Percentiles rank a stretch among this genome's conserved stretches.
Conservation (phyloP, 1,284 basidiomycete genomes). For the Clitocybe nebularis region DNA sequence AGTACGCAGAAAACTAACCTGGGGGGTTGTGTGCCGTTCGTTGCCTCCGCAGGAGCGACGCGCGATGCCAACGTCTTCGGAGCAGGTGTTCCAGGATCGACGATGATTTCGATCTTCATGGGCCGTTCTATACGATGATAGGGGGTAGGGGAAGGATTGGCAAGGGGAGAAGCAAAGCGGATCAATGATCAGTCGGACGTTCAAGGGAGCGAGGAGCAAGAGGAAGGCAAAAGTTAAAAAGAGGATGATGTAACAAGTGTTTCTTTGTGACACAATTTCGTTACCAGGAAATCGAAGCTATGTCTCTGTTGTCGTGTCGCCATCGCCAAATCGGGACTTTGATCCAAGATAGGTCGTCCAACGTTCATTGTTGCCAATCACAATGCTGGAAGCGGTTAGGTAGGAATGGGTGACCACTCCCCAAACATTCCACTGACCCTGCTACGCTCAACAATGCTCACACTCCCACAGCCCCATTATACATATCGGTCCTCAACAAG, state of each 20-base stretch:
- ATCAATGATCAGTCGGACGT: slow-evolving; percentile 59
- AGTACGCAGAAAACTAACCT: slow-evolving; percentile 38
- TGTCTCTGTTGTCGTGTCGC: slow-evolving; percentile 34
- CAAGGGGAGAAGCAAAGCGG: slow-evolving; percentile 30
- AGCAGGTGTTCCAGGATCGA: slow-evolving; percentile 81
- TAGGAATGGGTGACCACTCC: slow-evolving; percentile 18
- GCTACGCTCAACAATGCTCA: not conserved
- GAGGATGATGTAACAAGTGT: slow-evolving; percentile 7
- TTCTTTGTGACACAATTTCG: slow-evolving; percentile 18
- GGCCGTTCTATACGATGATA: slow-evolving; percentile 73
- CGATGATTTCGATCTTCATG: slow-evolving; percentile 97
- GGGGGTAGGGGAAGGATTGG: slow-evolving; percentile 20
- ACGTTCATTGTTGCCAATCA: not conserved
- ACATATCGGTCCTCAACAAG: slow-evolving; percentile 1
- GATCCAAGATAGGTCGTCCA: slow-evolving; percentile 6
- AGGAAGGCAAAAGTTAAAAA: slow-evolving; percentile 32
- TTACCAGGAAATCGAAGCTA: slow-evolving; percentile 40
- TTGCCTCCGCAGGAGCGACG: slow-evolving; percentile 52
- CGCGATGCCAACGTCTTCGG: slow-evolving; percentile 64
- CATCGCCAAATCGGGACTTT: slow-evolving; percentile 11
- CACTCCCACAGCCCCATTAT: slow-evolving; percentile 4
- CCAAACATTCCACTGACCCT: slow-evolving; percentile 16
- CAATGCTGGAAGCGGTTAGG: slow-evolving; percentile 24
- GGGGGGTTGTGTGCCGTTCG: slow-evolving; percentile 27
- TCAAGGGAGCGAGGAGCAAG: slow-evolving; percentile 46